Percentiles rank a stretch among this genome's conserved stretches.
Evolutionary conservation across 2,329 filamentous ascomycete genomes (phyloP).

Genomic region (Hypomyces perniciosus): DNA sequence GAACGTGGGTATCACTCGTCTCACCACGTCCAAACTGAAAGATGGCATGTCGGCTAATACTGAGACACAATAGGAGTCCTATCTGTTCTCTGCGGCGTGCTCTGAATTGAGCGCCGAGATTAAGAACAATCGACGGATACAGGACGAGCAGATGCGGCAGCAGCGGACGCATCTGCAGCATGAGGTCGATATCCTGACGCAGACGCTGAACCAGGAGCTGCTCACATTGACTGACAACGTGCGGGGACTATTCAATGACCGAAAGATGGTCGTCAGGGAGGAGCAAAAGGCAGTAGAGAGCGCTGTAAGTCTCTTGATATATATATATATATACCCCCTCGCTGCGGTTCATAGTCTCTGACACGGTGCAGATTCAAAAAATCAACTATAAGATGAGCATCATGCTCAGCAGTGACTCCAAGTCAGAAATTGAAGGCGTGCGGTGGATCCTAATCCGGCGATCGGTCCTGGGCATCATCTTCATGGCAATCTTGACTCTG

Average conservation of each 20-base stretch:
- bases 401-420: constrained; percentile 78
- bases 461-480: constrained; percentile 58
- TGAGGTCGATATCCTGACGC: constrained; percentile 86
- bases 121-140: constrained; percentile 65
- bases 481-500: constrained; percentile 58
- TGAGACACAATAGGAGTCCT: constrained; percentile 57
- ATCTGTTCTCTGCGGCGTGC: constrained; percentile 90
- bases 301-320: constrained; percentile 45
- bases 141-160: constrained; percentile 75
- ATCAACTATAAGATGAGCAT: constrained; percentile 96
- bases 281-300: constrained; percentile 82
- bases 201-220: constrained; percentile 79
- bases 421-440: constrained; percentile 85
- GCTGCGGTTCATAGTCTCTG: neutral
- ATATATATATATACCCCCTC: neutral
- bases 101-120: constrained; percentile 87
- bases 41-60: neutral
- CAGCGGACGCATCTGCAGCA: constrained; percentile 84
- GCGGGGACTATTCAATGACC: constrained; percentile 94
- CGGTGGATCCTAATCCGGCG: constrained; percentile 74
- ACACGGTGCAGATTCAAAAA: constrained; percentile 65
- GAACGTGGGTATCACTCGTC: constrained; percentile 46
- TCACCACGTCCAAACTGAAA: neutral
- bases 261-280: constrained; percentile 84
- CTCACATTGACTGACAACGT: constrained; percentile 78